Base-by-base conservation (phyloP, 2,329 filamentous ascomycete species). In the Lasiodiplodia citricola region DNA sequence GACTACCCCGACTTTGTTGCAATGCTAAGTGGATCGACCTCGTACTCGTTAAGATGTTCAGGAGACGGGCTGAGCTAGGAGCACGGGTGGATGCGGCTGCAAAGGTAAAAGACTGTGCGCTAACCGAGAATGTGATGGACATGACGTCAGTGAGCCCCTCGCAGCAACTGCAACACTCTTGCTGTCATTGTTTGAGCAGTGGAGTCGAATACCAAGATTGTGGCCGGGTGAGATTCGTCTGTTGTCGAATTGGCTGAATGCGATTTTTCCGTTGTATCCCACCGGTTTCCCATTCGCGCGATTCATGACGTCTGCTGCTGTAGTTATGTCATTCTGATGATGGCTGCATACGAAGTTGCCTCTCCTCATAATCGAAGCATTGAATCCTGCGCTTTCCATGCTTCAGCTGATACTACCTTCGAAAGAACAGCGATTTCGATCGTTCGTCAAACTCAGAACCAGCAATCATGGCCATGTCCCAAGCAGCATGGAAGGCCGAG, bases 401-500 rank as follows among this genome's bases (percentile, higher is more conserved):
- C 10, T 35, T 21, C 25, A 10, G 7, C 28, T 18, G 1, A n/a
- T 52, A 6, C 2, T 13, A n/a, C 21, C 50, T 13, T 52, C 8
- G 23, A 21, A n/a, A 21, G 11, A 23, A n/a, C 25, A 41, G 6
- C 56, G 31, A 18, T 44, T n/a, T 37, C n/a, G 2, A 25, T n/a
- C 38, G n/a, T 21, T 13, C n/a, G 10, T 16, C 8, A 56, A n/a
- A 16, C 16, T 8, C n/a, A 8, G 8, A 10, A 35, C 3, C 54
- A 21, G 44, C 44, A 52, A 82, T 65, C 35, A 90, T 90, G 84
- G 83, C 87, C 28, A 77, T 87, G 67, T 84, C 88, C 66, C 89
- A 92, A 84, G 90, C 88, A 80, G 92, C 92, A 58, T 87, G 87
- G 70, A 77, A 86, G 68, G 86, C 80, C 67, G 93, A 96, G 76